These are phyloP conservation scores for Adansonia rubrostipa DNA, from an alignment of 441 rosid species.

Conservation along the genomic window DNA sequence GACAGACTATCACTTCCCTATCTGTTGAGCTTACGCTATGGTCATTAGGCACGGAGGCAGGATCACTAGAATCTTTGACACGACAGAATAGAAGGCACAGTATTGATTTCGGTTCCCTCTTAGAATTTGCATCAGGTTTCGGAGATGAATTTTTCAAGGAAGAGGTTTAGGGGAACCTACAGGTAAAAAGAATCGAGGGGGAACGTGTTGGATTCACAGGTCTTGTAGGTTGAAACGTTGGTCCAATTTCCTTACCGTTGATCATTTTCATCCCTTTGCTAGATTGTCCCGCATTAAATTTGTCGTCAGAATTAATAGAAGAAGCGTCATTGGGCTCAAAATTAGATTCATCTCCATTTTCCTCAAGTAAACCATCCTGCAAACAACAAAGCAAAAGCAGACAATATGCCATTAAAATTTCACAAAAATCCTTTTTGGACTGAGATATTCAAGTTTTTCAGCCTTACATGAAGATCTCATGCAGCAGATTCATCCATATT, in stretches of 20 bases:
- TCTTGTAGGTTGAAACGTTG: constrained; percentile 30
- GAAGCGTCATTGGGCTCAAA: constrained; percentile 38
- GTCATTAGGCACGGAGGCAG: constrained; percentile 42
- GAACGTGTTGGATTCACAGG: constrained; percentile 32
- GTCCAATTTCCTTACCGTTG: constrained; percentile 22
- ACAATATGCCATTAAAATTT: no score
- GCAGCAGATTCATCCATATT: constrained; percentile 39
- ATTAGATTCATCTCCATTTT: constrained; percentile 38
- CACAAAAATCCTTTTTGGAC: no score
- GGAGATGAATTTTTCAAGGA: constrained; percentile 43
- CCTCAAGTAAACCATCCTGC: constrained; percentile 43
- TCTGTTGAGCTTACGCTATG: constrained; percentile 45
- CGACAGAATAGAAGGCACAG: constrained; percentile 42
- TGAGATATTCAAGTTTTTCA: background rate
- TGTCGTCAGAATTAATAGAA: constrained; percentile 33
- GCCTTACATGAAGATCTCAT: constrained; percentile 48
- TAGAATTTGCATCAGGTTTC: constrained; percentile 30
- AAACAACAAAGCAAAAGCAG: background rate
- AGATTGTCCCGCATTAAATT: constrained; percentile 22
- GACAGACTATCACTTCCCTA: constrained; percentile 39
- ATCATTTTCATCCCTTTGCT: constrained; percentile 31
- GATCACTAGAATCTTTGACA: constrained; percentile 31
- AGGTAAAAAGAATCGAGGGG: constrained; percentile 40
- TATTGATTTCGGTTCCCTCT: constrained; percentile 35
- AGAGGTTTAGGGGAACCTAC: constrained; percentile 44